A percentile compares a stretch with the other conserved stretches of the same genome.
These are phyloP conservation scores for Thymus mandschuricus DNA, from an alignment of 257 asterid genomes.

Conservation along the genomic window DNA sequence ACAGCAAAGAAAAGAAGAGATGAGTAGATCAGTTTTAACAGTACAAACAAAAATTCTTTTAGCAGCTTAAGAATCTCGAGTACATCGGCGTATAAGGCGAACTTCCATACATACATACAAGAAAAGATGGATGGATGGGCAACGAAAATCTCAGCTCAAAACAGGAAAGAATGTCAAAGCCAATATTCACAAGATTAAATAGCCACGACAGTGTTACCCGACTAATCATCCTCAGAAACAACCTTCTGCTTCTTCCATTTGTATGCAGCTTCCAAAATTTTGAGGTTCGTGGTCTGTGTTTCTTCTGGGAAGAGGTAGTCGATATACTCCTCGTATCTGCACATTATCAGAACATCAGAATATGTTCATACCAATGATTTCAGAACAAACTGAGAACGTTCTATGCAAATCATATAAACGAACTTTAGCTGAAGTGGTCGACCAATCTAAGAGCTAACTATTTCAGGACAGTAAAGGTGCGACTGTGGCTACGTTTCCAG, in stretches of 20 bases:
- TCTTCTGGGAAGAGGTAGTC: constrained; percentile 97
- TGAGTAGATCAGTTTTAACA: not conserved
- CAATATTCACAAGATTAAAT: constrained; percentile 4
- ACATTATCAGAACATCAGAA: constrained; percentile 32
- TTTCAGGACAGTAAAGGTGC: not conserved
- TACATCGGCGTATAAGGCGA: not conserved
- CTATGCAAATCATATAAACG: not conserved
- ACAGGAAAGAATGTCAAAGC: not conserved
- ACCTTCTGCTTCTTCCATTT: constrained; percentile 88
- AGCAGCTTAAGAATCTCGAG: constrained; percentile 10
- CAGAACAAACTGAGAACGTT: not conserved
- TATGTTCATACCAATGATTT: not conserved
- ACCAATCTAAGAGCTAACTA: not conserved
- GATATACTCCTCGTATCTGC: constrained; percentile 85
- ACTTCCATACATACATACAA: constrained; percentile 15
- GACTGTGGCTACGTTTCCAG: constrained; percentile 2
- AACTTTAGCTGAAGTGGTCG: not conserved
- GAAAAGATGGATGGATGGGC: not conserved
- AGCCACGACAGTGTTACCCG: constrained; percentile 13
- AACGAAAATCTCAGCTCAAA: not conserved
- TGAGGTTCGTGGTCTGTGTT: constrained; percentile 65
- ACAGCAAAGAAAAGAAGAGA: no score
- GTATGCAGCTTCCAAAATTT: constrained; percentile 88
- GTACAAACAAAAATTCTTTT: constrained; percentile 14
- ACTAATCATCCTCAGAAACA: constrained; percentile 54